These are phyloP conservation scores for Linnemannia zychae DNA, from an alignment of 192 early-diverging fungal genomes.

Conservation along the genomic window DNA sequence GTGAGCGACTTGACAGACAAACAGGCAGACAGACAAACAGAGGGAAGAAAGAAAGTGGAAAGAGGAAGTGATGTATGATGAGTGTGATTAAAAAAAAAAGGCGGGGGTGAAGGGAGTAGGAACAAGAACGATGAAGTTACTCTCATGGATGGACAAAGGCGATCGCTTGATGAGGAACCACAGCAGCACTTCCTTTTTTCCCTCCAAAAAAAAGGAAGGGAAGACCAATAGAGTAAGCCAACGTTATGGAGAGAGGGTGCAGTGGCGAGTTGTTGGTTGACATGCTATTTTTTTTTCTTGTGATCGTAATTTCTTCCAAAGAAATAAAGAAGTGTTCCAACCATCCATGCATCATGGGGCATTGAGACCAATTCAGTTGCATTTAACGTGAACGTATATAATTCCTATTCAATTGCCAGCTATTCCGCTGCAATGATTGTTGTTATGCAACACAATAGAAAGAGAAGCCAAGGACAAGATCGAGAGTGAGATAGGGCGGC, in stretches of 20 bases:
- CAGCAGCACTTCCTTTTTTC: neutral
- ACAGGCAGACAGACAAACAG: too few relatives aligned
- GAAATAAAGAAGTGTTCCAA: neutral
- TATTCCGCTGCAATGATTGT: neutral
- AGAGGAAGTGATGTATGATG: neutral
- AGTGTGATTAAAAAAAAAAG: neutral
- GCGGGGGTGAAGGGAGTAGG: neutral
- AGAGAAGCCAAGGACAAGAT: neutral
- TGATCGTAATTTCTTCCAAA: neutral
- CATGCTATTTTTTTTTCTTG: neutral
- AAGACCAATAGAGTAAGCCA: conserved; percentile 3
- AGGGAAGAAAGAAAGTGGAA: neutral
- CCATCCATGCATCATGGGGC: neutral
- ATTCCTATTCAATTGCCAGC: neutral
- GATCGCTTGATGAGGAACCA: neutral
- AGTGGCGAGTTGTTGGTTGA: neutral
- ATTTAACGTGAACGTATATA: neutral
- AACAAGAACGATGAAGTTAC: too few relatives aligned
- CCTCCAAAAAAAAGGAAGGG: neutral
- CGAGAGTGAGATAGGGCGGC: neutral
- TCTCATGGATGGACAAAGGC: neutral
- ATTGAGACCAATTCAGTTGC: neutral
- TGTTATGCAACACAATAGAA: neutral
- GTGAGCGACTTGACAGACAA: neutral
- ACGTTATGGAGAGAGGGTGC: neutral